Evolutionary conservation across 257 asterid species (phyloP), one percentile per base, ranked within the genome.

Genomic region (Forsythia suspensa): DNA sequence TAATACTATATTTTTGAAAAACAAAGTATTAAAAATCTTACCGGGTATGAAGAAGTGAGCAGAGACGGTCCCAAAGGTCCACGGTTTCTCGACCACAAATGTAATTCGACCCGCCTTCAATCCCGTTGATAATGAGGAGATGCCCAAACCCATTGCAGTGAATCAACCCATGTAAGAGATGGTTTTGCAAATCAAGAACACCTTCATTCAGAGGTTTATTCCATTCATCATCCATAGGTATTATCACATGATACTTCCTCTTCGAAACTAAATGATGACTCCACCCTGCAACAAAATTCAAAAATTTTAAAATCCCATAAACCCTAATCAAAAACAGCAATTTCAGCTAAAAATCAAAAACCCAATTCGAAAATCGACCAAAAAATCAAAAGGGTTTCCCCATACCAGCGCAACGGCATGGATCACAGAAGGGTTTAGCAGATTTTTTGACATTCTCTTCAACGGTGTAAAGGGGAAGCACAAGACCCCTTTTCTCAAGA

Each of bases 51-150:
- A 95, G 94, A 78, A 82, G 38, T 5, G 87, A 80, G 77, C 98
- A 93, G 77, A 95, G 84, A 39, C 99, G 90, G 78, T 95, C 97
- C 98, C 97, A 95, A 13, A 95, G 91, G 79, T 92, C 97, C 98
- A 95, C 90, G 13, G 87, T 83, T 57, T 96, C 99, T 79, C 82
- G 75, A 57, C 98, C 99, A 73, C 75, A 79, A 0, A 96, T 82
- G 80, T 66, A 74, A 73, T 87, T 85, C 6, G 97, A 94, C 9
- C 97, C 98, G 7, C 99, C 95, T 83, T 92, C 97, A 46, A 94
- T 84, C 46, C 99, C 99, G 80, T 94, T 93, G 69, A 92, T 79
- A 76, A 91, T 85, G n/a, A 92, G 82, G 88, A 94, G 81, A 84
- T 93, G 98, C 0, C 98, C 99, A 41, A 81, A 91, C 4, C 99